These are phyloP conservation scores for Phragmites australis DNA, from an alignment of 176 grass and related monocot species.

Conservation along the genomic window DNA sequence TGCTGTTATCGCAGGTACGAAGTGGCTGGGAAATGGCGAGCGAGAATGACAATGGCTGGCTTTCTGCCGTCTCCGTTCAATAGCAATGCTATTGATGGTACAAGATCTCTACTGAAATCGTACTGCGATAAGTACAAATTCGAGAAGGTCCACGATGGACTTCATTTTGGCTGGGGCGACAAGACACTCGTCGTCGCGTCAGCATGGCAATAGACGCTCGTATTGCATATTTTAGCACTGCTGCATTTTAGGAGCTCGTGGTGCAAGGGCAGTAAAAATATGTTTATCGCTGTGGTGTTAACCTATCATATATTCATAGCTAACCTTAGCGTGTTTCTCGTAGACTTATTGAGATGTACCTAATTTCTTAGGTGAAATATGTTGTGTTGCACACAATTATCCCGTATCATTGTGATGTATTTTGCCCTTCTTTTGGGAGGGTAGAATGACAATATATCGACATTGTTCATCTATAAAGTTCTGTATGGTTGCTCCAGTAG, in stretches of 20 bases:
- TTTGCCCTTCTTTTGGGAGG: not conserved
- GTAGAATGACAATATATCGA: not conserved
- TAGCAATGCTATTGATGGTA: slow-evolving; percentile 36
- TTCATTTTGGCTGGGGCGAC: slow-evolving; percentile 79
- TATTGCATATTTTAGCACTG: not conserved
- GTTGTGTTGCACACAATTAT: not conserved
- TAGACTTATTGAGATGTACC: not conserved
- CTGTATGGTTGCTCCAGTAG: not conserved
- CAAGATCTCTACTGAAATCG: slow-evolving; percentile 52
- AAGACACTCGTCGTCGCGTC: slow-evolving; percentile 63
- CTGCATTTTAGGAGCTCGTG: slow-evolving; percentile 32
- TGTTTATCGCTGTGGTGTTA: not conserved
- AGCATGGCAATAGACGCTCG: slow-evolving; percentile 52
- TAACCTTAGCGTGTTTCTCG: slow-evolving; percentile 18
- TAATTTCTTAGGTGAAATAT: slow-evolving; percentile 1
- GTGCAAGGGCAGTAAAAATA: not conserved
- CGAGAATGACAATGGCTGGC: slow-evolving; percentile 76
- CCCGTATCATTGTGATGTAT: not conserved
- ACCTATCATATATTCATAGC: not conserved
- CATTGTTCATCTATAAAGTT: slow-evolving; percentile 10
- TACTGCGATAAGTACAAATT: slow-evolving; percentile 68
- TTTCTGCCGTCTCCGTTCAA: slow-evolving; percentile 61
- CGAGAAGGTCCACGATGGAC: slow-evolving; percentile 54
- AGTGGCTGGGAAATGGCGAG: slow-evolving; percentile 79
- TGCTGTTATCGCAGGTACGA: slow-evolving; percentile 58